Base-by-base conservation (phyloP, 805 yeast species). In the Saccharomycopsis fodiens region DNA sequence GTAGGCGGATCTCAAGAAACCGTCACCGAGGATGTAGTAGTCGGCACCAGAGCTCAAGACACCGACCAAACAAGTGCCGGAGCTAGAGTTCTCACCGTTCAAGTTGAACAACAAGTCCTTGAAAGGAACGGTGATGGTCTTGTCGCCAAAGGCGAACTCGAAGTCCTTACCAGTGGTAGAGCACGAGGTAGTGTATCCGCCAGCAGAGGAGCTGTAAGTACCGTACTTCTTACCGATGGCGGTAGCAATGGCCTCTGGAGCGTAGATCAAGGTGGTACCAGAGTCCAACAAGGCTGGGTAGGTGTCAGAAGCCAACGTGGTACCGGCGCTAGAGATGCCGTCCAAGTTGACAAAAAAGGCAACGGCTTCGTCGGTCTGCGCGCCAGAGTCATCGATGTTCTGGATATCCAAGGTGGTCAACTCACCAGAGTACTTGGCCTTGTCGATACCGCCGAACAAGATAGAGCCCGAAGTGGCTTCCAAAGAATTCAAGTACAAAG, bases 371-470 rank as follows among this genome's bases (percentile, higher is more conserved):
- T 10, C 3, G 39, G 50, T 39, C 7, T 17, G 16, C 17, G 41
- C n/a, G 19, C 51, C 49, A 16, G 45, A 31, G 29, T 44, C 50
- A 31, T 51, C 51, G 21, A 48, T 41, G 17, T 47, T 45, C 2
- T 25, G 35, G 35, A 53, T 37, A 8, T 37, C 40, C 19, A 74
- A 56, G 19, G 68, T 54, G 16, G 57, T 54, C 23, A 74, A 59
- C 21, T 56, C 52, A 17, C 80, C 81, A 1, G 57, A 29, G 57
- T 69, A 76, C 57, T 70, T 73, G 44, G 70, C 62, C 39, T 67
- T 68, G 53, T 77, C 81, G 27, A 76, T 66, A 27, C 74, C 82
- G 15, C 82, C 82, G 61, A 77, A 77, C 43, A 76, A 59, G 31
- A 76, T 59, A 12, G 66, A 52, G 1, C 72, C 73, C 10, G 48